Percentiles rank a stretch among this genome's conserved stretches.
Evolutionary conservation across 768 basidiomycete species (phyloP).

Genomic region (Termitomyces sp.): DNA sequence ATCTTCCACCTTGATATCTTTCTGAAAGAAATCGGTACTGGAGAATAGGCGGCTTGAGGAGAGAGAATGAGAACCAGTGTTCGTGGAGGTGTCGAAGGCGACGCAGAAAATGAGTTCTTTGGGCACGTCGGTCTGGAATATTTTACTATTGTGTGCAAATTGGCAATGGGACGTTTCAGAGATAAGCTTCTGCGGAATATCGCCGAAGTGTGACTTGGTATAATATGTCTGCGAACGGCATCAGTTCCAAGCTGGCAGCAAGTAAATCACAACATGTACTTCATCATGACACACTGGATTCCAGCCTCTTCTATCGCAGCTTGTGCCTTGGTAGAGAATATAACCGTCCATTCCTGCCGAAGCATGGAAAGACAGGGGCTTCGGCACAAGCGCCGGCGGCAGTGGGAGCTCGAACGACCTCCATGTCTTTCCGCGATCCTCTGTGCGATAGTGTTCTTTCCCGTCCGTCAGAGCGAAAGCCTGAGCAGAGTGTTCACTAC

Average conservation of each 20-base stretch:
- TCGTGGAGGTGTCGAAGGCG: slow-evolving; percentile 63
- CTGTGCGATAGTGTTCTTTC: slow-evolving; percentile 82
- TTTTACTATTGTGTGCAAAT: slow-evolving; percentile 83
- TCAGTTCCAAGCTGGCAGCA: background rate
- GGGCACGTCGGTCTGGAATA: slow-evolving; percentile 77
- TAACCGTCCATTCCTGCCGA: slow-evolving; percentile 63
- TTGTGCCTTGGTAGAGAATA: slow-evolving; percentile 75
- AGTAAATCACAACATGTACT: slow-evolving; percentile 33
- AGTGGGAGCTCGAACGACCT: slow-evolving; percentile 66
- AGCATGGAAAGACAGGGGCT: slow-evolving; percentile 87
- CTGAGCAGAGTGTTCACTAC: slow-evolving; percentile 30
- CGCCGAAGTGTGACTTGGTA: slow-evolving; percentile 78
- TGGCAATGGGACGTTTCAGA: slow-evolving; percentile 72
- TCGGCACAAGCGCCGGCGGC: slow-evolving; percentile 48
- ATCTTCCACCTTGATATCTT: slow-evolving; percentile 65
- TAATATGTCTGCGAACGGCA: slow-evolving; percentile 66
- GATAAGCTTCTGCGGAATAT: slow-evolving; percentile 53
- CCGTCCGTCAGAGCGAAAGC: slow-evolving; percentile 80
- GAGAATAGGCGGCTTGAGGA: slow-evolving; percentile 73
- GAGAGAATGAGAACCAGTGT: slow-evolving; percentile 42
- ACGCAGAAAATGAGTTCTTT: slow-evolving; percentile 84
- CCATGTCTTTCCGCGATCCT: slow-evolving; percentile 88
- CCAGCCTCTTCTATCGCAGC: slow-evolving; percentile 55
- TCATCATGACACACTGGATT: slow-evolving; percentile 63
- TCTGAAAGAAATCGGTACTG: slow-evolving; percentile 78